Conservation (phyloP, 352 stramenopile species). For the Phytophthora europaea region DNA sequence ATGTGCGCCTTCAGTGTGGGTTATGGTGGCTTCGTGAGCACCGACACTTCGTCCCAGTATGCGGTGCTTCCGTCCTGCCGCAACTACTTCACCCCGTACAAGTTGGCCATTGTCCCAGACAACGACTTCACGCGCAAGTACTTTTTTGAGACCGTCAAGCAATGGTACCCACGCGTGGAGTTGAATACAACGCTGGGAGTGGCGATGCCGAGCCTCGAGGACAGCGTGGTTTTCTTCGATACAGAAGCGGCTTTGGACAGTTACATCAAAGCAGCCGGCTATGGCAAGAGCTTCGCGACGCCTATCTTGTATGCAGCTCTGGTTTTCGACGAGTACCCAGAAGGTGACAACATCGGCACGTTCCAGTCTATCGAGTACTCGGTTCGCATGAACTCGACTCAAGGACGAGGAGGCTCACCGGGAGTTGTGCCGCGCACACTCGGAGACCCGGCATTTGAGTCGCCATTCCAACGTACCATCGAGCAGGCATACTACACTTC, state of each 20-base stretch:
- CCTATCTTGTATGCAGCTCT: constrained; percentile 70
- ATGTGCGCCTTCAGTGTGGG: constrained; percentile 37
- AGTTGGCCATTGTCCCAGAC: constrained; percentile 64
- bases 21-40: constrained; percentile 49
- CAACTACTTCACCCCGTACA: constrained; percentile 50
- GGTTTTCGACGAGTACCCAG: constrained; percentile 68
- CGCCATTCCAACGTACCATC: constrained; percentile 57
- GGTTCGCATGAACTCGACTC: constrained; percentile 71
- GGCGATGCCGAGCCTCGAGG: constrained; percentile 57
- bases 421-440: constrained; percentile 56
- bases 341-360: constrained; percentile 48
- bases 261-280: constrained; percentile 51
- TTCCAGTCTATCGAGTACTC: constrained; percentile 70
- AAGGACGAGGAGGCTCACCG: constrained; percentile 18
- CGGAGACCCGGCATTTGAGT: constrained; percentile 56
- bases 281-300: constrained; percentile 53
- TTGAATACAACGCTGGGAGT: constrained; percentile 26
- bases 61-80: constrained; percentile 47
- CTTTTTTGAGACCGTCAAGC: constrained; percentile 61
- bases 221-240: constrained; percentile 75
- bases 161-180: constrained; percentile 62
- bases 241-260: constrained; percentile 49
- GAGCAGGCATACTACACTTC: constrained; percentile 47
- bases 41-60: constrained; percentile 44
- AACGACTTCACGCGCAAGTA: constrained; percentile 72